Evolutionary conservation across 2,329 filamentous ascomycete species (phyloP).

Genomic region (Coniochaeta sp.): DNA sequence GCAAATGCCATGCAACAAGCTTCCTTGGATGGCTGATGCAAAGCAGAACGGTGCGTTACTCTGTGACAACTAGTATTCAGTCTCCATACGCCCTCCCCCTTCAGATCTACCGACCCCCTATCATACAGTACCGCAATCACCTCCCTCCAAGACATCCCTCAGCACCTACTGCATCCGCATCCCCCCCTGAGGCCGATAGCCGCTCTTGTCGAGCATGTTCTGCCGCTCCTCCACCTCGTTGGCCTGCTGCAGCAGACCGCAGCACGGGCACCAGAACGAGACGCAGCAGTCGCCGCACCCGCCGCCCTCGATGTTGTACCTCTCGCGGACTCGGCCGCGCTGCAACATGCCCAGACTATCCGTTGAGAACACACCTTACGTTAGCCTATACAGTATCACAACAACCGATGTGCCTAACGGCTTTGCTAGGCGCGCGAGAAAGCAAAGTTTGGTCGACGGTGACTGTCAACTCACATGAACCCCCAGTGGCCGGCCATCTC

Average conservation of each 20-base stretch:
- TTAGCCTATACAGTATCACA: no score
- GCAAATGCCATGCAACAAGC: no score
- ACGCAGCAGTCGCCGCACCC: slow-evolving; percentile 31
- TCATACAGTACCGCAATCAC: neutral
- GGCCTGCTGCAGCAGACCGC: slow-evolving; percentile 36
- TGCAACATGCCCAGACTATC: slow-evolving; percentile 34
- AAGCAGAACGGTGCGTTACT: no score
- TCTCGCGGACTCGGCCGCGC: slow-evolving; percentile 32
- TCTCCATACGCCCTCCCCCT: no score
- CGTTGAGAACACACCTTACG: slow-evolving; percentile 17
- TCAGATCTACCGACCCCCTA: no score
- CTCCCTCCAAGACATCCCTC: neutral
- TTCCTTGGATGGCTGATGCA: no score
- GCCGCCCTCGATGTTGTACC: slow-evolving; percentile 34
- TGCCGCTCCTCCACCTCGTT: slow-evolving; percentile 11
- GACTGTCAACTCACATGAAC: slow-evolving; percentile 18
- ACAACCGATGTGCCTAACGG: no score
- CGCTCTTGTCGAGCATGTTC: slow-evolving; percentile 1
- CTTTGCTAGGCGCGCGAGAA: no score
- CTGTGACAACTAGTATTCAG: no score
- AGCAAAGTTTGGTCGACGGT: neutral
- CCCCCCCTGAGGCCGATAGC: slow-evolving; percentile 1
- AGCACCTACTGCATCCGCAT: neutral
- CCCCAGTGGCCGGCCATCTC: slow-evolving; percentile 19
- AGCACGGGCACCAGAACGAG: slow-evolving; percentile 38